Conservation (phyloP, 169 alveolate species). For the Plasmodium sp. region DNA sequence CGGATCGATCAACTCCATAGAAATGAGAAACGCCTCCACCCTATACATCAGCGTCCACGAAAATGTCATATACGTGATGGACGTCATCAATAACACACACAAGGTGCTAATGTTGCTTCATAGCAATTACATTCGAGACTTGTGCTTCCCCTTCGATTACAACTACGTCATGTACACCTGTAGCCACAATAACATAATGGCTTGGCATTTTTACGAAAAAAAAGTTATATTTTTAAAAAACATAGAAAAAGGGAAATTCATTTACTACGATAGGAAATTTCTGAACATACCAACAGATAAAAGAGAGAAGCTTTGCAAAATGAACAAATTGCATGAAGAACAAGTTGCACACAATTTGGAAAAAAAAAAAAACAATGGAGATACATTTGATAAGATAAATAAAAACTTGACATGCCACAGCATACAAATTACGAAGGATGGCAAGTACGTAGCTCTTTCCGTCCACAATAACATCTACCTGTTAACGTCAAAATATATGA, state of each 20-base stretch:
- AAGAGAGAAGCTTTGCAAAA: constrained; percentile 36
- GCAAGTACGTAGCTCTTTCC: constrained; percentile 61
- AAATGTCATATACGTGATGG: constrained; percentile 70
- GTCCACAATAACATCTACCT: constrained; percentile 58
- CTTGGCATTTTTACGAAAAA: constrained; percentile 70
- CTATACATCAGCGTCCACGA: constrained; percentile 45
- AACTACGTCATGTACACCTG: constrained; percentile 68
- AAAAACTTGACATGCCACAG: constrained; percentile 54
- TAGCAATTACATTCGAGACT: constrained; percentile 35
- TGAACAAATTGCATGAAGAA: not conserved
- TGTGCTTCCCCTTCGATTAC: constrained; percentile 52
- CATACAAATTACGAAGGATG: constrained; percentile 56
- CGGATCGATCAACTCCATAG: constrained; percentile 63
- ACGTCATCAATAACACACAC: constrained; percentile 3
- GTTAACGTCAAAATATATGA: constrained; percentile 62
- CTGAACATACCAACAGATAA: constrained; percentile 53
- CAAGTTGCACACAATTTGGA: not conserved
- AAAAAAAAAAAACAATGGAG: constrained; percentile 2
- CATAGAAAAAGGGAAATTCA: constrained; percentile 49
- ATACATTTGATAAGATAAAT: constrained; percentile 26
- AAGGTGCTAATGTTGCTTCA: constrained; percentile 31
- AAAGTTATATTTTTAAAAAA: constrained; percentile 47
- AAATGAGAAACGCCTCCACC: constrained; percentile 56
- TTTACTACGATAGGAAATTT: constrained; percentile 42
- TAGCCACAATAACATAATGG: constrained; percentile 57